Percentiles rank a stretch among this genome's conserved stretches.
Conservation (phyloP, 768 basidiomycete species). For the Auricularia cornea region DNA sequence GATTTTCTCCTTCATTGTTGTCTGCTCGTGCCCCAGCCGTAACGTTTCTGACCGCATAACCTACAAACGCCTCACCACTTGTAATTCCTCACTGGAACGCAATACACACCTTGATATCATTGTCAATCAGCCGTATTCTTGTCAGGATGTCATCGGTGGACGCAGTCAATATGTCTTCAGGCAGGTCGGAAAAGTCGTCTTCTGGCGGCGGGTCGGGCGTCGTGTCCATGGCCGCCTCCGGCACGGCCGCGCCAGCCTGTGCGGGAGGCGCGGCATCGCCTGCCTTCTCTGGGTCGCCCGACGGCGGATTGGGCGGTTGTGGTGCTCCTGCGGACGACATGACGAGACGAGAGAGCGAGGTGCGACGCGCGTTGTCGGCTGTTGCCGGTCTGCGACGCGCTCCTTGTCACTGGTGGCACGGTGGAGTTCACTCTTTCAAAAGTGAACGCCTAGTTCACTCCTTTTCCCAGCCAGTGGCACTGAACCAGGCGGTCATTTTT, state of each 20-base stretch:
- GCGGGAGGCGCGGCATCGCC: neutral
- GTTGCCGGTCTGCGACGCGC: neutral
- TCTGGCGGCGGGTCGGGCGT: slow-evolving; percentile 50
- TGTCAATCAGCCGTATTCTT: slow-evolving; percentile 88
- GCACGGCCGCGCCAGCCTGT: neutral
- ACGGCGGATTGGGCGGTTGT: neutral
- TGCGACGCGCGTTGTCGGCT: neutral
- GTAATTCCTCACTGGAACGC: neutral
- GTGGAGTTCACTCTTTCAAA: no score
- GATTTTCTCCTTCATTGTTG: slow-evolving; percentile 97
- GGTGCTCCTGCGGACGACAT: neutral
- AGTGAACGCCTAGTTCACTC: no score
- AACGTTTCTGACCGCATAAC: slow-evolving; percentile 95
- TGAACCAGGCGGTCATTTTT: no score
- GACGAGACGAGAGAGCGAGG: neutral
- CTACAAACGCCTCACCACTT: slow-evolving; percentile 30
- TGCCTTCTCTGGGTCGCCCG: neutral
- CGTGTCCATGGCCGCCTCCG: slow-evolving; percentile 52
- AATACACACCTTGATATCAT: slow-evolving; percentile 78
- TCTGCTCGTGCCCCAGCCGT: slow-evolving; percentile 89
- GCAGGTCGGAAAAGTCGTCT: slow-evolving; percentile 88
- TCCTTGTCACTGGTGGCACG: no score
- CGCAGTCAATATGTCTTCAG: slow-evolving; percentile 72
- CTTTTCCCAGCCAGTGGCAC: no score
- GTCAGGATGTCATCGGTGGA: slow-evolving; percentile 82